Evolutionary conservation across 2,329 filamentous ascomycete species (phyloP).

Genomic region (Alternaria metachromatica): DNA sequence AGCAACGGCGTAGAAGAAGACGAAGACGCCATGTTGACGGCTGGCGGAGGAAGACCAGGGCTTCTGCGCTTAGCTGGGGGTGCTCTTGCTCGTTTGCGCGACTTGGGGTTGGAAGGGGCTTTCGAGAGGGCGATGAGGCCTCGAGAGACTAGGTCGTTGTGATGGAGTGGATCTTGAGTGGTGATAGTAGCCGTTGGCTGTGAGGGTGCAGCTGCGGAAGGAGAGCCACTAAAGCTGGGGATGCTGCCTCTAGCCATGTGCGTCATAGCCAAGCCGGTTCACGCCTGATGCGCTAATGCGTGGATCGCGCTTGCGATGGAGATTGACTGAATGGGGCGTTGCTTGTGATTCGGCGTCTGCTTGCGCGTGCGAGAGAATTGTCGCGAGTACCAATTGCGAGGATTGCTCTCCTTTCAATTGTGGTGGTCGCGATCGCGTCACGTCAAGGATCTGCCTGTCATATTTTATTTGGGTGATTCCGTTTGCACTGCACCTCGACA

Average conservation of each 20-base stretch:
- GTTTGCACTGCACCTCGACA: not conserved
- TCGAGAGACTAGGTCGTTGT: slow-evolving; percentile 9
- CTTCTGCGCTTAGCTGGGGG: not conserved
- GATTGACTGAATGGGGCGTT: not conserved
- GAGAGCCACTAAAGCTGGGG: slow-evolving; percentile 29
- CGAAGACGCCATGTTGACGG: slow-evolving; percentile 47
- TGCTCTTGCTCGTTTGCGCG: slow-evolving; percentile 4
- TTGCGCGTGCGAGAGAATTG: slow-evolving; percentile 1
- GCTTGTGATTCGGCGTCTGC: not conserved
- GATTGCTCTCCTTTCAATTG: not conserved
- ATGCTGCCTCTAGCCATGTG: slow-evolving; percentile 28
- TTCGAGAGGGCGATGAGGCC: slow-evolving; percentile 13
- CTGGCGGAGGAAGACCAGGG: not conserved
- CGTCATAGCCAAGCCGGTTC: slow-evolving; percentile 32
- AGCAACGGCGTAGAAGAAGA: slow-evolving; percentile 49
- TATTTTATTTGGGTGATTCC: not conserved
- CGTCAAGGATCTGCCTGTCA: not conserved
- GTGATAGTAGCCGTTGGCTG: slow-evolving; percentile 2
- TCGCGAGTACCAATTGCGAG: not conserved
- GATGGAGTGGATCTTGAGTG: slow-evolving; percentile 1
- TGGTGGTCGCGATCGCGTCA: not conserved
- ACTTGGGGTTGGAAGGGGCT: not conserved
- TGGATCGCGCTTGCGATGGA: slow-evolving; percentile 7
- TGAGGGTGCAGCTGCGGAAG: slow-evolving; percentile 11
- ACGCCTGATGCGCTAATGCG: slow-evolving; percentile 12